Evolutionary conservation across 805 yeast genomes (phyloP).

Genomic region (Schizosaccharomyces lindneri): DNA sequence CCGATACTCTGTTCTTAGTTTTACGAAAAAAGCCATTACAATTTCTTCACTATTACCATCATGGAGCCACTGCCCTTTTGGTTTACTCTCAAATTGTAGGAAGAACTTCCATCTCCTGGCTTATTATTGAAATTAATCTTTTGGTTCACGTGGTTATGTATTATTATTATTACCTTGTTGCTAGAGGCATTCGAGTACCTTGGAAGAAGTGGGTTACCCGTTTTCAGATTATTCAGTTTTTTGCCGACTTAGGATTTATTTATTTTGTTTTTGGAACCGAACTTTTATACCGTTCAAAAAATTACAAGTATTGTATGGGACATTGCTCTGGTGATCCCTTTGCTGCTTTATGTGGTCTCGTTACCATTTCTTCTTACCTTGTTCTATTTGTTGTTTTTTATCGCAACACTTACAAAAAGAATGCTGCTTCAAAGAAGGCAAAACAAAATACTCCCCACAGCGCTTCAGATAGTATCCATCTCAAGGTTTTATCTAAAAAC

Average conservation of each 20-base stretch:
- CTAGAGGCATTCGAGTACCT: slow-evolving; percentile 87
- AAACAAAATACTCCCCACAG: neutral
- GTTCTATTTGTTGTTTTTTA: slow-evolving; percentile 42
- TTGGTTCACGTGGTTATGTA: slow-evolving; percentile 89
- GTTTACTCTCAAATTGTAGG: slow-evolving; percentile 85
- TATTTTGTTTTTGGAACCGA: slow-evolving; percentile 82
- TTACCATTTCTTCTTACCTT: slow-evolving; percentile 66
- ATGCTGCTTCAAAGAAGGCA: neutral
- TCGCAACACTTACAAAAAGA: slow-evolving; percentile 16
- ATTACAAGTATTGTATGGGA: slow-evolving; percentile 40
- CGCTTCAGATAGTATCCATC: neutral
- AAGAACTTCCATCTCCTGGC: slow-evolving; percentile 77
- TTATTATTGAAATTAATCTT: slow-evolving; percentile 64
- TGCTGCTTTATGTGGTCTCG: slow-evolving; percentile 78
- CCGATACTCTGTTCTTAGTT: slow-evolving; percentile 77
- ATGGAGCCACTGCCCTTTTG: slow-evolving; percentile 85
- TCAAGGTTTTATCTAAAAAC: neutral
- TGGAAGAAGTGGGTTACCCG: slow-evolving; percentile 98
- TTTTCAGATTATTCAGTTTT: slow-evolving; percentile 77
- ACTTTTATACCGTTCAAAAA: slow-evolving; percentile 46
- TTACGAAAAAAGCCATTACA: slow-evolving; percentile 65
- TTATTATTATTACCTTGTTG: slow-evolving; percentile 81
- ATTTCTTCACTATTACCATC: slow-evolving; percentile 85
- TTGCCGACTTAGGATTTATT: slow-evolving; percentile 60
- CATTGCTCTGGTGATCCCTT: slow-evolving; percentile 74